These are phyloP conservation scores for Syncephalastrum sp. DNA, from an alignment of 371 early-diverging fungal species.

Conservation along the genomic window DNA sequence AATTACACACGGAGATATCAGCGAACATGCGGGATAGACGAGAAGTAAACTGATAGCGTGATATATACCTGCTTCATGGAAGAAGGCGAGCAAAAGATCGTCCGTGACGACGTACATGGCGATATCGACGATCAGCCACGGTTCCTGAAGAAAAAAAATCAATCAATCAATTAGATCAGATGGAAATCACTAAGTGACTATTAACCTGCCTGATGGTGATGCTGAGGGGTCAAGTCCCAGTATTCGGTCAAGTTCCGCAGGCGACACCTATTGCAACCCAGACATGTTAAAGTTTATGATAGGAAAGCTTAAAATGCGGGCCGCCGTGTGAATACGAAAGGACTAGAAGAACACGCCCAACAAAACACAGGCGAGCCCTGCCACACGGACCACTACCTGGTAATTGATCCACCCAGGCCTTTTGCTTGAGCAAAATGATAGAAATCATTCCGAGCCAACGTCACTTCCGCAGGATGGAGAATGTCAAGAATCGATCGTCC, in stretches of 20 bases:
- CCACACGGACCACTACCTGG: conserved; percentile 39
- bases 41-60: conserved; percentile 7
- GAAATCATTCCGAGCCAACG: conserved; percentile 54
- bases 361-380: neutral
- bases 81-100: conserved; percentile 52
- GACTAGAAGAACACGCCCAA: no score
- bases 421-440: conserved; percentile 46
- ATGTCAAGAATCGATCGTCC: conserved; percentile 55
- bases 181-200: neutral
- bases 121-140: conserved; percentile 52
- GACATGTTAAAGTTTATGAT: conserved; percentile 11
- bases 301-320: conserved; percentile 4
- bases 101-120: conserved; percentile 62
- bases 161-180: conserved; percentile 3
- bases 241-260: conserved; percentile 9
- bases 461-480: conserved; percentile 61
- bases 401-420: conserved; percentile 53
- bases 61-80: conserved; percentile 37
- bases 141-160: conserved; percentile 8
- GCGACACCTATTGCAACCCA: conserved; percentile 12
- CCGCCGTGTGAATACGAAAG: conserved; percentile 6
- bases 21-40: conserved; percentile 1
- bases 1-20: neutral
- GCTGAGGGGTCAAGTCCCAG: neutral
- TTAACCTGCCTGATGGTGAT: conserved; percentile 1